Evolutionary conservation across 2,329 filamentous ascomycete genomes (phyloP), one percentile per base, ranked within the genome.

Genomic region (Neopestalotiopsis rosae): DNA sequence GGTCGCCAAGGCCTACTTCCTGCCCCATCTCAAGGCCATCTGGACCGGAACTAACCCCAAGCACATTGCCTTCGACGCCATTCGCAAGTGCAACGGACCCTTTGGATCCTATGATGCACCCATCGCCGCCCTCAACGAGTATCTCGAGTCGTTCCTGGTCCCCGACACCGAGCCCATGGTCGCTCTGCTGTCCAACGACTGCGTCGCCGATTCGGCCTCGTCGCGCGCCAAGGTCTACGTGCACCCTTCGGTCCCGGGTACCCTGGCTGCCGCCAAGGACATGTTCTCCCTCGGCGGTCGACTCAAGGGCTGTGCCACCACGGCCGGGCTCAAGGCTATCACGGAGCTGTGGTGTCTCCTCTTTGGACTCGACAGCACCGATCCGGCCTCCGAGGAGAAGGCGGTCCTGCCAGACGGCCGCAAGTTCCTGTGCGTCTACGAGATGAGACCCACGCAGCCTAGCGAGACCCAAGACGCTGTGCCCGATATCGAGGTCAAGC

Each of bases 1-100:
- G 12, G 34, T 69, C 45, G 68, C 68, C 32, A 71, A 71, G 56
- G 61, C 68, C 2, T 71, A 71, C 52, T 71, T 71, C 52, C 40
- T 59, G 30, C 69, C 69, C 4, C n/a, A 34, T 5, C 24, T 7
- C 34, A 20, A 17, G 6, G 61, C 69, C 4, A 20, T 67, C n/a
- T 38, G 13, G 7, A 59, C 5, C 5, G 65, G 66, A 1, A 52
- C 28, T 7, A 12, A 61, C 5, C 30, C 68, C 40, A 63, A 65
- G 30, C n/a, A 32, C 24, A 56, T 71, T 45, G 61, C 61, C 10
- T 66, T 67, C 42, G 45, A 52, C 17, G 17, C 45, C 5, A n/a
- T 52, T n/a, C 13, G 17, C 5, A n/a, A 52, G 45, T 52, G 45
- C 45, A 52, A 52, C 45, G 17, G 17, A 2, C 14, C 45, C 14